Conservation (phyloP, 1,139 yeast species). For the Candida mesenterica region DNA sequence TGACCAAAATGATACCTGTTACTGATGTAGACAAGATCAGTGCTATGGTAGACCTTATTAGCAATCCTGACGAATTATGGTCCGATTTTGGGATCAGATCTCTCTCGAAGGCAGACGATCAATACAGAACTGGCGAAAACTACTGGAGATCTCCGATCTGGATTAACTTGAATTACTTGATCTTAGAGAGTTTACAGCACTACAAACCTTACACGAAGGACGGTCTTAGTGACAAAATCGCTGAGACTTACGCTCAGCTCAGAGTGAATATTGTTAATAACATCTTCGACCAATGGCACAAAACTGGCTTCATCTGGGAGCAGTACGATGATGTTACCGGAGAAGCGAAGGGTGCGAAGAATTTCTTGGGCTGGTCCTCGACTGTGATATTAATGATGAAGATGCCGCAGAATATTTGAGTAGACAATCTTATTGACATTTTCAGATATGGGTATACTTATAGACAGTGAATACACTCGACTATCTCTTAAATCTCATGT, state of each 20-base stretch:
- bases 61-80: constrained; percentile 76
- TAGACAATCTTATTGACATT: too few relatives aligned
- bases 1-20: constrained; percentile 62
- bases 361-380: constrained; percentile 94
- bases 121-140: constrained; percentile 77
- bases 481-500: too few relatives aligned
- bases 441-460: background rate
- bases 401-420: constrained; percentile 54
- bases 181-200: constrained; percentile 64
- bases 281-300: constrained; percentile 63
- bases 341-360: constrained; percentile 75
- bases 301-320: constrained; percentile 87
- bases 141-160: constrained; percentile 97
- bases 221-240: constrained; percentile 34
- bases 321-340: constrained; percentile 84
- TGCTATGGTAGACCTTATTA: constrained; percentile 53
- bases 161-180: constrained; percentile 86
- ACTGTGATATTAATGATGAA: constrained; percentile 77
- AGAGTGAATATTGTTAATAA: constrained; percentile 68
- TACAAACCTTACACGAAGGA: constrained; percentile 34
- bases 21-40: constrained; percentile 49
- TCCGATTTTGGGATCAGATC: constrained; percentile 79
- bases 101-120: constrained; percentile 63
- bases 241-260: constrained; percentile 50
- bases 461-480: too few relatives aligned